Evolutionary conservation across 108 stramenopile species (phyloP).

Genomic region (Pseudonitzschia multiseries): DNA sequence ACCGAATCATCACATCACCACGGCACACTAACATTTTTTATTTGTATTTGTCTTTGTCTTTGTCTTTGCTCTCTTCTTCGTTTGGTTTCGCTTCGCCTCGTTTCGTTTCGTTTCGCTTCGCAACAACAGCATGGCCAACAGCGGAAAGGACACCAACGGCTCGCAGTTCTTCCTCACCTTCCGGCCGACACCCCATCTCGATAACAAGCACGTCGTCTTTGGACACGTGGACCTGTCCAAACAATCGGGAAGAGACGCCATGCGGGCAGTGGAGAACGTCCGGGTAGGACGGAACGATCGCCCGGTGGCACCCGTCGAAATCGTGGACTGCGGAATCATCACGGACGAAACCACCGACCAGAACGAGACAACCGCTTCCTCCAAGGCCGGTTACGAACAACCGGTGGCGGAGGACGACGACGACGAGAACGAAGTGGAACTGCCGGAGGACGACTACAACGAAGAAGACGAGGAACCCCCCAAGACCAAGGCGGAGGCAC

Average conservation of each 20-base stretch:
- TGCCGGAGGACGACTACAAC: conserved; percentile 33
- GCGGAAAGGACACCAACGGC: conserved; percentile 86
- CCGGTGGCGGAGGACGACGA: conserved; percentile 24
- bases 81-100: not conserved
- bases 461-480: conserved; percentile 41
- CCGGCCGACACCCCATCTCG: conserved; percentile 72
- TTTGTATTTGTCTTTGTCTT: too few species aligned
- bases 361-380: conserved; percentile 27
- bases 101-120: not conserved
- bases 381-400: not conserved
- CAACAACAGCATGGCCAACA: conserved; percentile 80
- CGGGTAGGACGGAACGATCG: conserved; percentile 48
- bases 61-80: too few species aligned
- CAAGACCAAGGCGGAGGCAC: conserved; percentile 39
- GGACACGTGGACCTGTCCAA: conserved; percentile 78
- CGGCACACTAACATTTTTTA: too few species aligned
- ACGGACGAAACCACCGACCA: not conserved
- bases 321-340: conserved; percentile 65
- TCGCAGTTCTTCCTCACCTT: conserved; percentile 91
- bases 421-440: conserved; percentile 36
- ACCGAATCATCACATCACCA: too few species aligned
- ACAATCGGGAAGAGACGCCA: conserved; percentile 59
- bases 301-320: conserved; percentile 44
- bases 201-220: conserved; percentile 93
- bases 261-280: conserved; percentile 80